Base-by-base conservation (phyloP, 1,284 basidiomycete genomes). In the Pseudozyma thailandica region DNA sequence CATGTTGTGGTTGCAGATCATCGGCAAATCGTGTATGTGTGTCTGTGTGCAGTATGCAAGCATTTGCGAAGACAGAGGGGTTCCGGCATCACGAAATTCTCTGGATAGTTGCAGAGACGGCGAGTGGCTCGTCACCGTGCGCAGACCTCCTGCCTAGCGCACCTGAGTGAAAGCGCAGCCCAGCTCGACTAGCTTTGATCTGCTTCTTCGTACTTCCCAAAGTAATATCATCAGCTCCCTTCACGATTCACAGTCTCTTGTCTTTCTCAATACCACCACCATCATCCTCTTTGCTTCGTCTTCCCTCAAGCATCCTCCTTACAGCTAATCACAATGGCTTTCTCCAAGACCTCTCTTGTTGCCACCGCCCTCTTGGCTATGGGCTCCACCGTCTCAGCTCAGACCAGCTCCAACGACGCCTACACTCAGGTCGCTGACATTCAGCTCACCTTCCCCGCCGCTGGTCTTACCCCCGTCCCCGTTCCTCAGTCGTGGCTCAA, bases 381-480 rank as follows among this genome's bases (percentile, higher is more conserved):
- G 54, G 52, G 57, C 50, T 54, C 63, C 30, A 37, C 39, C 16
- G 68, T 54, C 57, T 63, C 60, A 25, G 69, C 69, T n/a, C 63
- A 72, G 50, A 62, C 54, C 59, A 52, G n/a, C n/a, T n/a, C 41
- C 56, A 42, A 41, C 49, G 69, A 63, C 30, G 58, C 53, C 48
- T 72, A 72, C 59, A 55, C 50, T 27, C 69, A 72, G 46, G 69
- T 72, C 18, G 54, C 69, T 21, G 37, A 49, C n/a, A 72, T 72
- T 35, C 63, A 72, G 56, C 61, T 65, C 54, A 72, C 52, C 52
- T 72, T 72, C 69, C 63, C 69, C 15, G 54, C 69, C 28, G 69
- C 69, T 38, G 63, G 50, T 31, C 45, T 72, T 23, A 55, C 52
- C 46, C 69, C 69, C 16, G 37, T 42, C n/a, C 63, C 63, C 39